Conservation (phyloP, 805 yeast genomes). For the Candida ovalis region DNA sequence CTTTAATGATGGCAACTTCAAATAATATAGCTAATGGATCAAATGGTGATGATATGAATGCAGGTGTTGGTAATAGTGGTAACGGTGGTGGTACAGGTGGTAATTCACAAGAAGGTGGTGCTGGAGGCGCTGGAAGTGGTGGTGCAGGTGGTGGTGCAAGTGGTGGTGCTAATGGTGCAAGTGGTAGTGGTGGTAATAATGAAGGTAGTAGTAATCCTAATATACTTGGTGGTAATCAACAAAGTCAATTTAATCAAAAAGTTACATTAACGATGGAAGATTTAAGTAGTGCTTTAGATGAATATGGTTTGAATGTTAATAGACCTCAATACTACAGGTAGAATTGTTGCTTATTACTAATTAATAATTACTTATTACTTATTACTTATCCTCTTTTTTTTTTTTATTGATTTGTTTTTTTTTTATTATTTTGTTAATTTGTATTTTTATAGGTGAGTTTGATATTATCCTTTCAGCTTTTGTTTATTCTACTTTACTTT, state of each 20-base stretch:
- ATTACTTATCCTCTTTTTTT: background rate
- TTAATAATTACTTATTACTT: too few species aligned
- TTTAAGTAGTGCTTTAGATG: slow-evolving; percentile 85
- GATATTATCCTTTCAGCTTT: too few species aligned
- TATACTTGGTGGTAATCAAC: slow-evolving; percentile 10
- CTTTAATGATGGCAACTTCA: slow-evolving; percentile 57
- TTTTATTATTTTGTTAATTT: slow-evolving; percentile 1
- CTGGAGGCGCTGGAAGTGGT: slow-evolving; percentile 12
- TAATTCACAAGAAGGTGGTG: background rate
- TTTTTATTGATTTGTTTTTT: slow-evolving; percentile 4
- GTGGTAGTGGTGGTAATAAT: background rate
- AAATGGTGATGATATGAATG: slow-evolving; percentile 4
- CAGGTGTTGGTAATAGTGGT: slow-evolving; percentile 24
- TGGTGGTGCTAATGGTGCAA: background rate
- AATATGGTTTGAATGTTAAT: slow-evolving; percentile 74
- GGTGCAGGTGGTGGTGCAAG: slow-evolving; percentile 7
- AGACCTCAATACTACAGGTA: slow-evolving; percentile 93
- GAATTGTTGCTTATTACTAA: slow-evolving; percentile 1
- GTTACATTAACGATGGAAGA: slow-evolving; percentile 91
- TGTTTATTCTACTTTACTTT: too few species aligned
- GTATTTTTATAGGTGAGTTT: background rate
- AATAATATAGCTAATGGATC: slow-evolving; percentile 28
- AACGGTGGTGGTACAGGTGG: slow-evolving; percentile 6
- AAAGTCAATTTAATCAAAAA: slow-evolving; percentile 38
- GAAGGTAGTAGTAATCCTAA: background rate